These are phyloP conservation scores for Candolleomyces aberdarensis DNA, from an alignment of 768 basidiomycete genomes.

Conservation along the genomic window DNA sequence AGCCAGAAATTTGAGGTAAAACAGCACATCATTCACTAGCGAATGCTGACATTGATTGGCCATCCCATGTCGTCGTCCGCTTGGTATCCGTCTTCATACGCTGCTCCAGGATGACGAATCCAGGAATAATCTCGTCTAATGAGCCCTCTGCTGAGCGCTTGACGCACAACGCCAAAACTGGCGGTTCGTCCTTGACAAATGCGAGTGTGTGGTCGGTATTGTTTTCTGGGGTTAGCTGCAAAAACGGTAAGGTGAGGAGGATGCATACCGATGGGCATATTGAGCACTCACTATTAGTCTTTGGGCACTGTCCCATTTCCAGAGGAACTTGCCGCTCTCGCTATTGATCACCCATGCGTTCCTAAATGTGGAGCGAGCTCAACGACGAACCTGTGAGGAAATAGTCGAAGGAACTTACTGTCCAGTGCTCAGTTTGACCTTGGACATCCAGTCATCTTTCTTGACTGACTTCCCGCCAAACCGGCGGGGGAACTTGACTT, in stretches of 20 bases:
- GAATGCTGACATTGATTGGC: no score
- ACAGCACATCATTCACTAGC: no score
- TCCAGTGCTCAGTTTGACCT: neutral
- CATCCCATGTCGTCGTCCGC: no score
- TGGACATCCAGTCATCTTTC: neutral
- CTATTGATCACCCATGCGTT: neutral
- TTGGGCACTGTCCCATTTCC: neutral
- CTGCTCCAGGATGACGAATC: neutral
- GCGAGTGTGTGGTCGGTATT: neutral
- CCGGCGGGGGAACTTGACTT: neutral
- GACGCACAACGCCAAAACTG: neutral
- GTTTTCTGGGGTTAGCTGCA: neutral
- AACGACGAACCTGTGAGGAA: no score
- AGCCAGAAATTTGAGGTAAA: no score
- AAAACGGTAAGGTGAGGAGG: neutral
- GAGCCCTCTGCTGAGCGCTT: neutral
- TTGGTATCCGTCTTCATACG: no score
- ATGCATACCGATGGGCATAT: no score
- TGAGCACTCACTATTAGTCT: neutral
- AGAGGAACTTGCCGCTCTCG: neutral
- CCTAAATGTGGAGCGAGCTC: neutral
- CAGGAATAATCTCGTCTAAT: neutral
- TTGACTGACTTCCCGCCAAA: neutral
- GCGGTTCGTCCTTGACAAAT: neutral
- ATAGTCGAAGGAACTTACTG: neutral